phyloP scores from a whole-genome alignment of 768 basidiomycete species.

The Naganishia vaughanmartiniae region DNA sequence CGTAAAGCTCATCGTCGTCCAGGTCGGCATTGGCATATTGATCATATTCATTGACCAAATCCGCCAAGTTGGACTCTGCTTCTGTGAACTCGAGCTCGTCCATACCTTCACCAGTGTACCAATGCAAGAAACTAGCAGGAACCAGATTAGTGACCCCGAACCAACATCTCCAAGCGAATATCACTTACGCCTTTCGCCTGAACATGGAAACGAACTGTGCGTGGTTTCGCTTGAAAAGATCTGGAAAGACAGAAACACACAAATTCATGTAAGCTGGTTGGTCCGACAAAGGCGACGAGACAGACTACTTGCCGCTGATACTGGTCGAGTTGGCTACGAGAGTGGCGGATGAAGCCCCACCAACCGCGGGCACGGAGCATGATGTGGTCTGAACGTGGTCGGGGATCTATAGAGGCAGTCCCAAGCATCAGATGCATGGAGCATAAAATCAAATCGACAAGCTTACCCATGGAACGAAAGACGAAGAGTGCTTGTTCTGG shows the following conservation, averaged over 20 bases:
- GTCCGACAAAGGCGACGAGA: too few species aligned
- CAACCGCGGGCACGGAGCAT: conserved; percentile 43
- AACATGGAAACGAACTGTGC: conserved; percentile 44
- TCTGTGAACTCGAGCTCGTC: conserved; percentile 48
- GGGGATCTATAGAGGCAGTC: conserved; percentile 38
- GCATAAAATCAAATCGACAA: neutral
- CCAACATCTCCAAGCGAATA: neutral
- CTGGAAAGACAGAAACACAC: conserved; percentile 22
- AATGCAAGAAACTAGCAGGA: conserved; percentile 27
- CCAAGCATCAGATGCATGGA: neutral
- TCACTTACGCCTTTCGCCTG: conserved; percentile 40
- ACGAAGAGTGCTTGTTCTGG: conserved; percentile 37
- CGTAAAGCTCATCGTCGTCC: conserved; percentile 34
- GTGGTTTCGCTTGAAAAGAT: conserved; percentile 48
- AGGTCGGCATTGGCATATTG: conserved; percentile 41
- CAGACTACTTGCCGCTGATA: conserved; percentile 35
- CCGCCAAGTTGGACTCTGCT: conserved; percentile 45
- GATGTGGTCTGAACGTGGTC: conserved; percentile 43
- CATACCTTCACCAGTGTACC: conserved; percentile 47
- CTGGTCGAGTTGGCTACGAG: conserved; percentile 47
- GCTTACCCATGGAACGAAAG: conserved; percentile 47
- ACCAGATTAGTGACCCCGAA: neutral
- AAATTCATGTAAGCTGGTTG: neutral
- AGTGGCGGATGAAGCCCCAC: conserved; percentile 43
- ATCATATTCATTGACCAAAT: conserved; percentile 46